Conservation (phyloP, 2,329 filamentous ascomycete genomes). For the Botrytis porri region DNA sequence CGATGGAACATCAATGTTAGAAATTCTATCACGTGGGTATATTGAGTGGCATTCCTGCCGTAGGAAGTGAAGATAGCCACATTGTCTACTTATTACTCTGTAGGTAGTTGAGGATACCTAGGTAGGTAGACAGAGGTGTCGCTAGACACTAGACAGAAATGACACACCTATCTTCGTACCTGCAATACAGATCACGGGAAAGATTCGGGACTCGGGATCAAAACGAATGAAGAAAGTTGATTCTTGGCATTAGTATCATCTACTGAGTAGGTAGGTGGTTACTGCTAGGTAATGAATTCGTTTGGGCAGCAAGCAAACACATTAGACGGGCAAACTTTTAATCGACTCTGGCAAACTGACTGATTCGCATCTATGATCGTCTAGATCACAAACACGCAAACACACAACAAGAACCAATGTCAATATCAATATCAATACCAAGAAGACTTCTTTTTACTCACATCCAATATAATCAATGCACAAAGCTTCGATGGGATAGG, state of each 20-base stretch:
- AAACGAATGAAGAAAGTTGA: not conserved
- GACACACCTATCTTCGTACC: not conserved
- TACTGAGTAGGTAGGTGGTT: not conserved
- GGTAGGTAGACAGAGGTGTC: no score
- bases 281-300: no score
- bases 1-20: not conserved
- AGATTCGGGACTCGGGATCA: not conserved
- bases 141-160: not conserved
- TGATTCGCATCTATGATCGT: not conserved
- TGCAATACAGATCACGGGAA: not conserved
- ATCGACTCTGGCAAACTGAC: not conserved
- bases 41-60: not conserved
- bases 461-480: not conserved
- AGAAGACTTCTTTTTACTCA: not conserved
- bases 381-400: not conserved
- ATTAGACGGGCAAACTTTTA: not conserved
- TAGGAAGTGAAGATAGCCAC: not conserved
- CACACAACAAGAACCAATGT: not conserved
- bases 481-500: not conserved
- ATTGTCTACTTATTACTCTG: not conserved
- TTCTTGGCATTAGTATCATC: not conserved
- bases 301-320: conserved; percentile 1
- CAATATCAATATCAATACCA: not conserved
- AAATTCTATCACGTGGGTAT: not conserved
- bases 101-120: not conserved